Evolutionary conservation across 495 filamentous ascomycete genomes (phyloP).

Genomic region (Schizothecium vesticola): DNA sequence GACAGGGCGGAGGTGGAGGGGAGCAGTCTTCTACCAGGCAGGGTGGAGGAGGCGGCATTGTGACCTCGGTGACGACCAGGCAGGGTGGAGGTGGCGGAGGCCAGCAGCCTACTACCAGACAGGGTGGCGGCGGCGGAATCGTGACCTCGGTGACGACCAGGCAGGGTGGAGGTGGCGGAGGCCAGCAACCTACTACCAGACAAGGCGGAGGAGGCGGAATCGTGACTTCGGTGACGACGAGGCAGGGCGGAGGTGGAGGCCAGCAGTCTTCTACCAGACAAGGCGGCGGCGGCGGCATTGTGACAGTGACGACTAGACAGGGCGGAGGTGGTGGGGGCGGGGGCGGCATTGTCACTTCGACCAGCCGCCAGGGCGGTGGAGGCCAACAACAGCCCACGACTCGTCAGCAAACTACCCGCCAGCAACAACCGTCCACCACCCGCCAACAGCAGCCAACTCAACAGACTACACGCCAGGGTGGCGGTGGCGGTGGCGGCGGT

Average conservation of each 20-base stretch:
- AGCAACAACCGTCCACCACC: constrained; percentile 3
- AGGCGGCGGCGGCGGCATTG: not conserved
- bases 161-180: constrained; percentile 2
- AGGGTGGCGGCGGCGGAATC: constrained; percentile 3
- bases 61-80: not conserved
- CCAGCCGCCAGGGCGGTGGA: constrained; percentile 2
- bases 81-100: not conserved
- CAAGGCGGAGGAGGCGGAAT: constrained; percentile 1
- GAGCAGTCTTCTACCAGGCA: not conserved
- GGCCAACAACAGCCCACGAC: not conserved
- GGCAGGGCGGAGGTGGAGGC: not conserved
- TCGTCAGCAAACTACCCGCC: not conserved
- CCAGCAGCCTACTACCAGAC: no score
- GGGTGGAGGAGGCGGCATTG: not conserved
- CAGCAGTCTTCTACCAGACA: not conserved
- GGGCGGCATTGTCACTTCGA: no score
- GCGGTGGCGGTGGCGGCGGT: not conserved
- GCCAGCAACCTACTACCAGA: not conserved
- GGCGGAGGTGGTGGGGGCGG: constrained; percentile 10
- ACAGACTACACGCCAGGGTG: constrained; percentile 3
- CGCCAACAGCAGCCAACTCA: constrained; percentile 2
- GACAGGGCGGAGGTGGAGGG: not conserved
- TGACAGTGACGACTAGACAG: not conserved
- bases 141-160: not conserved
- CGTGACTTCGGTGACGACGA: not conserved